These are phyloP conservation scores for Volvox carteri DNA, from an alignment of 163 green algal species.

Conservation along the genomic window DNA sequence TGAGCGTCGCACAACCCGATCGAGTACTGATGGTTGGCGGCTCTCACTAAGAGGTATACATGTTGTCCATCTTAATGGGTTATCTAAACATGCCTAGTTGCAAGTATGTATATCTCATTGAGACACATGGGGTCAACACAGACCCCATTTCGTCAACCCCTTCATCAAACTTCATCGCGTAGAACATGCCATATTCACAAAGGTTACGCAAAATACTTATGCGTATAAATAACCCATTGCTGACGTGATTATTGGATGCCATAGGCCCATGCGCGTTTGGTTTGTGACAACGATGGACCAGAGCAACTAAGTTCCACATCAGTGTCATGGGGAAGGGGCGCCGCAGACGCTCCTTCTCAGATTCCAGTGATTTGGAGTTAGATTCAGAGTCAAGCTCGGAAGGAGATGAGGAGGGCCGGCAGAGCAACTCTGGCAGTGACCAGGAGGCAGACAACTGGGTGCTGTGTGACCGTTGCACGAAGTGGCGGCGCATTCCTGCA, in stretches of 20 bases:
- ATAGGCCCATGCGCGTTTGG: too few relatives aligned
- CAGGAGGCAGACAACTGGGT: conserved; percentile 76
- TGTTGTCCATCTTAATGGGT: neutral
- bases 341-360: conserved; percentile 10
- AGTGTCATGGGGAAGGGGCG: conserved; percentile 18
- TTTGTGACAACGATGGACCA: conserved; percentile 28
- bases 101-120: neutral
- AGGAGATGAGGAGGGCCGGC: conserved; percentile 16
- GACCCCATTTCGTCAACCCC: neutral
- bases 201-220: neutral
- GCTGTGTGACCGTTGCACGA: conserved; percentile 87
- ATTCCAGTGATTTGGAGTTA: conserved; percentile 16
- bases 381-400: conserved; percentile 20
- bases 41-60: neutral
- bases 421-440: conserved; percentile 37
- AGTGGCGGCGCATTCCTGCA: conserved; percentile 86
- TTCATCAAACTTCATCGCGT: neutral
- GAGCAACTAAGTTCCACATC: neutral
- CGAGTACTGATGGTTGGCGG: neutral
- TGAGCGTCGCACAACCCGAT: neutral
- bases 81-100: neutral
- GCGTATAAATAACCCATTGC: neutral
- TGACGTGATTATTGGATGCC: too few relatives aligned
- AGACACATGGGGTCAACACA: neutral
- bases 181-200: neutral